phyloP scores from a whole-genome alignment of 129 eudicot species.

The Smallanthus sonchifolius region DNA sequence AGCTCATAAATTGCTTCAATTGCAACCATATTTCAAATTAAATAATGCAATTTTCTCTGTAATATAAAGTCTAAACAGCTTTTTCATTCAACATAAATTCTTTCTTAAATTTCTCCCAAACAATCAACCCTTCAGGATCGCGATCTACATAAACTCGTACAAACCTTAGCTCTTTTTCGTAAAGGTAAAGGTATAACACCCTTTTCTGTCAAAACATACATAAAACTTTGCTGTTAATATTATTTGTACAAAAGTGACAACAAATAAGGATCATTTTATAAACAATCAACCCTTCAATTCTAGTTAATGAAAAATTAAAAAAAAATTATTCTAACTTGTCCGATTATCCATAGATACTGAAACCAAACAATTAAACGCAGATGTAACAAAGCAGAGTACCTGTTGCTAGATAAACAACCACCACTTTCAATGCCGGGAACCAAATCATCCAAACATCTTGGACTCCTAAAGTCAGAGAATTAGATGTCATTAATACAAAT shows the following conservation, averaged over 20 bases:
- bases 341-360: too few relatives aligned
- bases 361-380: too few relatives aligned
- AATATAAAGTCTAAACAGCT: not conserved
- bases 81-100: constrained; percentile 27
- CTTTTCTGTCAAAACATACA: constrained; percentile 39
- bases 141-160: constrained; percentile 39
- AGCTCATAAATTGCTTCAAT: not conserved
- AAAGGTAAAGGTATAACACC: constrained; percentile 55
- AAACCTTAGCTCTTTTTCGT: constrained; percentile 67
- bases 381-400: too few relatives aligned
- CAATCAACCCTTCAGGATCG: constrained; percentile 55
- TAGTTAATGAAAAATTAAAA: too few relatives aligned
- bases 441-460: too few relatives aligned
- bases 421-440: too few relatives aligned
- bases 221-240: not conserved
- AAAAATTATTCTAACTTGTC: too few relatives aligned
- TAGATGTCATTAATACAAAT: too few relatives aligned
- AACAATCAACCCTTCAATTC: too few relatives aligned
- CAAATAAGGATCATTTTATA: not conserved
- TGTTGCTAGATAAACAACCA: too few relatives aligned
- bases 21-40: constrained; percentile 7
- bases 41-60: not conserved
- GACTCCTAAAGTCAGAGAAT: too few relatives aligned
- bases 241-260: not conserved
- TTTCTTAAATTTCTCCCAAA: constrained; percentile 60